phyloP scores from a whole-genome alignment of 2,329 filamentous ascomycete genomes.

The Tolypocladium inflatum region DNA sequence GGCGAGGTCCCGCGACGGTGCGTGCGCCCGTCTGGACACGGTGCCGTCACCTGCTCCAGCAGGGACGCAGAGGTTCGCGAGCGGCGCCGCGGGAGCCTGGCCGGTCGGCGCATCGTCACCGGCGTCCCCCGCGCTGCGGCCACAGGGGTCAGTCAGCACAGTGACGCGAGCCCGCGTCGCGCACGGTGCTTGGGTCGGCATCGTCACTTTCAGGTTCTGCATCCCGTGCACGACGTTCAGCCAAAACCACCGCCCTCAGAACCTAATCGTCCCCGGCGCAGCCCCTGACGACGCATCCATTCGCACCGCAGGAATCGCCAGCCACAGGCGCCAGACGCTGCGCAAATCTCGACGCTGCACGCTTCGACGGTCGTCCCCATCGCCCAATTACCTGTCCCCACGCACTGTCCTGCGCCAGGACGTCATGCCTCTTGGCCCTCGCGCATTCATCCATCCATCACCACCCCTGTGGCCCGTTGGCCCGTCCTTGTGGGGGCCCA shows the following conservation, averaged over 20 bases:
- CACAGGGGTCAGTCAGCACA: not conserved
- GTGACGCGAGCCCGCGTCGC: not conserved
- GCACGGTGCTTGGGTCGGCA: not conserved
- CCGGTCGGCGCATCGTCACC: not conserved
- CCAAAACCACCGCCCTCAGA: not conserved
- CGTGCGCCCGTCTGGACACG: not conserved
- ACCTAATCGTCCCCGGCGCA: not conserved
- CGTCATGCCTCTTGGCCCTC: constrained; percentile 5
- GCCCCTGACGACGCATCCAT: not conserved
- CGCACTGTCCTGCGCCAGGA: constrained; percentile 3
- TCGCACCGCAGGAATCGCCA: not conserved
- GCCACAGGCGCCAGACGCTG: not conserved
- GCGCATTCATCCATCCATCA: constrained; percentile 3
- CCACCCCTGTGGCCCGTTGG: not conserved
- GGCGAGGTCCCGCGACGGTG: not conserved
- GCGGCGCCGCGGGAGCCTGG: not conserved
- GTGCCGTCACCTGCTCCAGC: not conserved
- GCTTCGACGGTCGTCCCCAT: not conserved
- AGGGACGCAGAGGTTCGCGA: not conserved
- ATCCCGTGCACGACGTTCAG: not conserved
- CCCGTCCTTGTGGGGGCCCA: constrained; percentile 3
- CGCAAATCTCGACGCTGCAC: not conserved
- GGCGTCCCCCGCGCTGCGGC: not conserved
- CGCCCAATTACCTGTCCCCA: not conserved
- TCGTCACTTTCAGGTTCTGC: not conserved